These are phyloP conservation scores for Pseudopithomyces maydicus DNA, from an alignment of 2,329 filamentous ascomycete genomes.

Conservation along the genomic window DNA sequence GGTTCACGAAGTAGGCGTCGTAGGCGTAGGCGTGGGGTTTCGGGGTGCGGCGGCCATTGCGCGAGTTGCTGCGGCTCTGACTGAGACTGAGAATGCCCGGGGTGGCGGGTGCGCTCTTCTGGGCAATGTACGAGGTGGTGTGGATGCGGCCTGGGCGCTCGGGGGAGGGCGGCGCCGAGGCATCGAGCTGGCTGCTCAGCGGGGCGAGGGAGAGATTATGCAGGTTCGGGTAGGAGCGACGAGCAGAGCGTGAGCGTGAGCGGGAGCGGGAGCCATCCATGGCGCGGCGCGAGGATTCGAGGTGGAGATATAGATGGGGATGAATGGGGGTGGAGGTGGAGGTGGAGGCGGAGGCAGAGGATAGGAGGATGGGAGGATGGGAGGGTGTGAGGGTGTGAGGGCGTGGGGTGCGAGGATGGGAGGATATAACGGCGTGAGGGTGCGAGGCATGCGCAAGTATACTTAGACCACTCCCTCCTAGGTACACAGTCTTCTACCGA, in stretches of 20 bases:
- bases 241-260: slow-evolving; percentile 32
- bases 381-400: neutral
- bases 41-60: slow-evolving; percentile 42
- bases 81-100: slow-evolving; percentile 54
- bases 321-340: too few species aligned
- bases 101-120: slow-evolving; percentile 54
- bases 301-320: too few species aligned
- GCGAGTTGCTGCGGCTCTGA: slow-evolving; percentile 41
- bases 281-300: neutral
- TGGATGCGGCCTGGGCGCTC: slow-evolving; percentile 26
- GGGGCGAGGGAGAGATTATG: slow-evolving; percentile 66
- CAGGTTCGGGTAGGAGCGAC: slow-evolving; percentile 64
- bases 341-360: too few species aligned
- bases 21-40: slow-evolving; percentile 34
- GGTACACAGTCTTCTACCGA: too few species aligned
- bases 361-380: slow-evolving; percentile 1
- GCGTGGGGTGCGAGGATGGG: too few species aligned
- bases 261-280: slow-evolving; percentile 31
- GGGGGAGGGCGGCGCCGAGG: slow-evolving; percentile 41
- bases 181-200: slow-evolving; percentile 59
- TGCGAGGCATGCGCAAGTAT: too few species aligned
- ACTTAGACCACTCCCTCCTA: too few species aligned
- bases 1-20: slow-evolving; percentile 38
- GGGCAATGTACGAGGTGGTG: slow-evolving; percentile 54
- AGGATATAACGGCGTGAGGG: too few species aligned